Base-by-base conservation (phyloP, 2,329 filamentous ascomycete species). In the Penicillium sp. region DNA sequence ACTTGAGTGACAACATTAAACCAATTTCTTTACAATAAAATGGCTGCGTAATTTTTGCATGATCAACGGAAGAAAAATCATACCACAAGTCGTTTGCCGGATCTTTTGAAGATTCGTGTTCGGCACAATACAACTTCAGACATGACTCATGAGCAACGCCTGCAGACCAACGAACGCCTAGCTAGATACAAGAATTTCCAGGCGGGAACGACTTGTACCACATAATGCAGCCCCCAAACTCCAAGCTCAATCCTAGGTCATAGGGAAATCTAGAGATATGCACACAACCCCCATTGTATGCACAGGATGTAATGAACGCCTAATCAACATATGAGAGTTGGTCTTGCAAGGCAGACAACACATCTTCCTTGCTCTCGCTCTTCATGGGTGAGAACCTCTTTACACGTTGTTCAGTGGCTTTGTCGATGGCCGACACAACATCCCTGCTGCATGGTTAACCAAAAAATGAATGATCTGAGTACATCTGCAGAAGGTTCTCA, bases 401-500 rank as follows among this genome's bases (percentile, higher is more conserved):
- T 3, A 13, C 26, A 11, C 21, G 21, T 21, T 29, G 29, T 3
- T 22, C 33, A 11, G 19, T 21, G 13, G 44, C 44, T 19, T 31
- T 27, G 10, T 27, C 29, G 11, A 49, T 1, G 19, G 26, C 13
- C 11, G 6, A 11, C 19, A 27, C n/a, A 24, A 52, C 39, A 43
- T 56, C n/a, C 5, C 52, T 53, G 26, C 7, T 26, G 11, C 13
- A 14, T 19, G 11, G 29, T 53, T 53, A 50, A 37, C 9, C 9
- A 13, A 27, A 48, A 21, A 21, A n/a, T 33, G 29, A 22, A 26
- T 35, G 6, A 19, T 41, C 39, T 3, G 9, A 37, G 14, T 22
- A 51, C 16, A 51, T 26, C 24, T 45, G 13, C 31, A 51, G 13
- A 33, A 16, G 21, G 7, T 24, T 70, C 82, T 54, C 81, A 91